Evolutionary conservation across 345 rosid species (phyloP).

Genomic region (Diplotaxis tenuifolia): DNA sequence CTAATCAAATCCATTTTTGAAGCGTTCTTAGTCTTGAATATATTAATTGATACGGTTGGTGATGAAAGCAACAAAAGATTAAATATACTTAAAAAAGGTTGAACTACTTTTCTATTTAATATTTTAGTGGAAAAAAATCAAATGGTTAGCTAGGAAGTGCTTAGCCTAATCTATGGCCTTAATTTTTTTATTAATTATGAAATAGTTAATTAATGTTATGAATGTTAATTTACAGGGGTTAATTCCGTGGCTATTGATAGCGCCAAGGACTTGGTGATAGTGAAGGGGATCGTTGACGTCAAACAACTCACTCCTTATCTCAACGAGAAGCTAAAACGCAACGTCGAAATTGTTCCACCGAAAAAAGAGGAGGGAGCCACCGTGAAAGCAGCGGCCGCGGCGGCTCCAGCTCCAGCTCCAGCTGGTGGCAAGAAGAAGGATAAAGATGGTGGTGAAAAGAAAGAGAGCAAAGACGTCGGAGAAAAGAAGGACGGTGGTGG

Average conservation of each 20-base stretch:
- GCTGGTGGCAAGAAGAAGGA: slow-evolving; percentile 40
- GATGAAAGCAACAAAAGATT: slow-evolving; percentile 9
- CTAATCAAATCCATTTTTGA: neutral
- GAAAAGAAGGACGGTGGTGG: neutral
- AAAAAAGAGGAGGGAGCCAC: slow-evolving; percentile 38
- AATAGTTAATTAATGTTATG: neutral
- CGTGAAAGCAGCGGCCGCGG: neutral
- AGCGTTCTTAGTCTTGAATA: neutral
- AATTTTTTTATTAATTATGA: neutral
- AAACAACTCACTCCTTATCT: slow-evolving; percentile 54
- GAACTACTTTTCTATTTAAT: slow-evolving; percentile 14
- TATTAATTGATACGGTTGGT: slow-evolving; percentile 23
- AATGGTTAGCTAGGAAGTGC: slow-evolving; percentile 20
- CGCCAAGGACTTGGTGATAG: slow-evolving; percentile 66
- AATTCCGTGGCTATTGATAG: slow-evolving; percentile 49
- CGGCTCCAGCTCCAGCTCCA: neutral
- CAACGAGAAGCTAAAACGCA: slow-evolving; percentile 52
- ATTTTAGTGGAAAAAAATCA: neutral
- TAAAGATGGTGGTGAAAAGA: slow-evolving; percentile 19
- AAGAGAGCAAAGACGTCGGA: too few relatives aligned
- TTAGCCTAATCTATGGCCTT: slow-evolving; percentile 24
- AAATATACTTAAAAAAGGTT: slow-evolving; percentile 17
- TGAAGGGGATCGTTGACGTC: slow-evolving; percentile 69
- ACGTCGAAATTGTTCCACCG: slow-evolving; percentile 61
- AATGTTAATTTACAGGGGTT: slow-evolving; percentile 53